Percentiles rank a stretch among this genome's conserved stretches.
phyloP scores from a whole-genome alignment of 257 asterid species.

The Lycium ferocissimum region DNA sequence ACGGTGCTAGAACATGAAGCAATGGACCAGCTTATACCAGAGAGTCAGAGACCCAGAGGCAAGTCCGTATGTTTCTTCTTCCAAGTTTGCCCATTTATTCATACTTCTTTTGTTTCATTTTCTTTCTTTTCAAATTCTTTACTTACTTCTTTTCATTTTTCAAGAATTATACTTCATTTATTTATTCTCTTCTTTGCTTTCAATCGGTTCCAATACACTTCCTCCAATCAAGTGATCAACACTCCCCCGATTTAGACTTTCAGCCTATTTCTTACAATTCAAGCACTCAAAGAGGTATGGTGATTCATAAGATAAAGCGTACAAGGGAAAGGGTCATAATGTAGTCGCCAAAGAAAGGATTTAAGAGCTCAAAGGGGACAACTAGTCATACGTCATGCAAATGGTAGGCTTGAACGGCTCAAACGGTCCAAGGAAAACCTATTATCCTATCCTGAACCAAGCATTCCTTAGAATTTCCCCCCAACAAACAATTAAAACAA shows the following conservation, averaged over 20 bases:
- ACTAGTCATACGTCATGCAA: neutral
- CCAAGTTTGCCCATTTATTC: neutral
- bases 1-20: neutral
- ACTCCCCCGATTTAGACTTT: neutral
- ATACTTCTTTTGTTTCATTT: neutral
- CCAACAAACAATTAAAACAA: neutral
- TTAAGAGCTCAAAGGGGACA: neutral
- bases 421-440: slow-evolving; percentile 2
- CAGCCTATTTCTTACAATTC: neutral
- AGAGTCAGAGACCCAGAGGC: slow-evolving; percentile 60
- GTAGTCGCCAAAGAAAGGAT: neutral
- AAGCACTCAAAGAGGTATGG: neutral
- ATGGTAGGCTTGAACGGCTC: neutral
- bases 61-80: slow-evolving; percentile 45
- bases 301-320: neutral
- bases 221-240: neutral
- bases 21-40: neutral
- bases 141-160: neutral
- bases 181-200: neutral
- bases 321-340: neutral
- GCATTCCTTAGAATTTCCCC: neutral
- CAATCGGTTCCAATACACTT: neutral
- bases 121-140: neutral
- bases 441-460: neutral
- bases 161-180: neutral